Evolutionary conservation across 352 stramenopile genomes (phyloP), one percentile per base, ranked within the genome.

Genomic region (Phytophthora chlamydospora): DNA sequence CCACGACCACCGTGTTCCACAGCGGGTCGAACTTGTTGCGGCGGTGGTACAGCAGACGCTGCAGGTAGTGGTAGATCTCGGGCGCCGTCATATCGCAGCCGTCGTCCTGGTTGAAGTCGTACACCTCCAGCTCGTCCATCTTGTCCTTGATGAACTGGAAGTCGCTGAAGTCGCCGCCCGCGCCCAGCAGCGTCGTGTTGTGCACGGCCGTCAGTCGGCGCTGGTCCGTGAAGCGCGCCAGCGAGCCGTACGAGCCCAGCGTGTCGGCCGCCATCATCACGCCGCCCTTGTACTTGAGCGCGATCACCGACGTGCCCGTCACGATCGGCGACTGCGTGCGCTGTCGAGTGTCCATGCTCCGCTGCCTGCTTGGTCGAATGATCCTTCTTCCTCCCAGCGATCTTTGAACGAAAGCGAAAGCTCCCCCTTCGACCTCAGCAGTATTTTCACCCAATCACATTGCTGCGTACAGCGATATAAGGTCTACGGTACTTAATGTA

Each of bases 21-120:
- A 99, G 87, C 39, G 97, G 97, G 77, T 99, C 98, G 69, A 99
- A 98, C 68, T 99, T 98, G 78, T 98, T 99, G 68, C 97, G 90
- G 63, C 97, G 89, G 73, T 99, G 93, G 88, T 99, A 99, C 78
- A 99, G 85, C 55, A 99, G 89, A 19, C 97, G 95, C 55, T 98
- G 85, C 31, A 99, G 75, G 77, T 99, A 99, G 73, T 97, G 96
- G 78, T 97, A 99, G 32, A 98, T 88, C 73, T 99, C 93, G 29
- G 87, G 84, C 32, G 97, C 93, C 40, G 78, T 97, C 61, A 97
- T 85, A 36, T 98, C 91, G 50, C 98, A 97, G 27, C 90, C 96
- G 59, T 99, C 97, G 58, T 98, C 89, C 40, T 97, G 90, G 73
- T 98, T 98, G 29, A 95, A 93, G 74, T 99, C 97, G 53, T 97